phyloP scores from a whole-genome alignment of 768 basidiomycete species.

The Pisolithus albus region DNA sequence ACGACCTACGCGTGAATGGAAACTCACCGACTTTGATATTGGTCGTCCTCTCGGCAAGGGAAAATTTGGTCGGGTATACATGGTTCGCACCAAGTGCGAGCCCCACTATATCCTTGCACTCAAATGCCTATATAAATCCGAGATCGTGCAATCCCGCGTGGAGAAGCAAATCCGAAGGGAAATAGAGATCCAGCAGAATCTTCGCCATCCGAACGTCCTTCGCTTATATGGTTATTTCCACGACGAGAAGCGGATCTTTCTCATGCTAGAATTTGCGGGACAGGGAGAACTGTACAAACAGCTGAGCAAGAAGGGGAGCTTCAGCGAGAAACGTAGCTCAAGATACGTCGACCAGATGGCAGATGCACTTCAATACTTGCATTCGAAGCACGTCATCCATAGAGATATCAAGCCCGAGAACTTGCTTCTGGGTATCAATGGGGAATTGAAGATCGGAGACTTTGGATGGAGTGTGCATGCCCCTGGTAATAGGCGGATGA shows the following conservation, averaged over 20 bases:
- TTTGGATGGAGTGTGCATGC: conserved; percentile 99
- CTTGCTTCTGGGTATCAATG: conserved; percentile 86
- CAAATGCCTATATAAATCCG: conserved; percentile 95
- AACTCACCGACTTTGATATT: conserved; percentile 82
- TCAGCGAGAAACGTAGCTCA: conserved; percentile 82
- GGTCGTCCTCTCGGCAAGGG: conserved; percentile 97
- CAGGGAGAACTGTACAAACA: conserved; percentile 98
- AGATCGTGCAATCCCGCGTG: conserved; percentile 84
- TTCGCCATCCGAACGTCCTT: conserved; percentile 91
- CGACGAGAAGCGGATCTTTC: conserved; percentile 94
- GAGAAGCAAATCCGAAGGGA: conserved; percentile 97
- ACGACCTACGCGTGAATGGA: conserved; percentile 79
- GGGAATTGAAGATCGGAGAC: conserved; percentile 96
- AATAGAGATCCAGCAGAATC: conserved; percentile 96
- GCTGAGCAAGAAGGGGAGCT: conserved; percentile 76
- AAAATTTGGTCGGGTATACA: conserved; percentile 98
- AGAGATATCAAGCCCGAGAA: conserved; percentile 99
- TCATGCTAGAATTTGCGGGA: conserved; percentile 97
- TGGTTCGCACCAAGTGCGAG: conserved; percentile 86
- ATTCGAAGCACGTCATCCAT: conserved; percentile 95
- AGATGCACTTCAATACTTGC: conserved; percentile 87
- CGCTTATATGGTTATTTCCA: conserved; percentile 97
- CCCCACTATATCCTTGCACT: conserved; percentile 93
- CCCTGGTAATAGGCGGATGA: conserved; percentile 81
- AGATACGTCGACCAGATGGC: conserved; percentile 98